Percentiles rank a stretch among this genome's conserved stretches.
Evolutionary conservation across 345 rosid species (phyloP).

Genomic region (Dimocarpus longan): DNA sequence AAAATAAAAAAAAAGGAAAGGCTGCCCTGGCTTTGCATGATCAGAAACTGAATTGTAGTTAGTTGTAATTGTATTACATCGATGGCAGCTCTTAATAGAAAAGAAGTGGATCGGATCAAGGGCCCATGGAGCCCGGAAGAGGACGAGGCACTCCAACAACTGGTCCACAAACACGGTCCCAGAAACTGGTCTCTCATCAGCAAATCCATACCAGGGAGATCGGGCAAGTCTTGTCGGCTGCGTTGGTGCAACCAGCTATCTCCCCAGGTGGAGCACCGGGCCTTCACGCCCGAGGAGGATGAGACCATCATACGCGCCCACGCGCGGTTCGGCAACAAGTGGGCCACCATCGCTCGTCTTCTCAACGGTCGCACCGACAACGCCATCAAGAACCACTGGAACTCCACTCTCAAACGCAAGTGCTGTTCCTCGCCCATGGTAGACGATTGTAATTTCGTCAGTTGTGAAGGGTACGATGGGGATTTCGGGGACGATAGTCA

Average conservation of each 20-base stretch:
- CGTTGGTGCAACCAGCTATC: conserved; percentile 98
- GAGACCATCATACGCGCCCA: conserved; percentile 82
- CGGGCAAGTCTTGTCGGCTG: conserved; percentile 85
- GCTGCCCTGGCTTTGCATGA: conserved; percentile 10
- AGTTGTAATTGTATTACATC: background rate
- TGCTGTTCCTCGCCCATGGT: conserved; percentile 40
- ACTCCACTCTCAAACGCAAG: conserved; percentile 89
- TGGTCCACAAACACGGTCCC: conserved; percentile 80
- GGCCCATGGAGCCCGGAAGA: conserved; percentile 99
- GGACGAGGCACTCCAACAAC: conserved; percentile 69
- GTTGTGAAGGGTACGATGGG: conserved; percentile 54
- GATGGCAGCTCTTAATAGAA: conserved; percentile 30
- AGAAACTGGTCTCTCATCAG: conserved; percentile 95
- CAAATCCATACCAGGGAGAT: conserved; percentile 91
- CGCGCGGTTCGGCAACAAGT: conserved; percentile 85
- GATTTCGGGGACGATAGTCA: conserved; percentile 34
- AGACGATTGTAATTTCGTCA: conserved; percentile 38
- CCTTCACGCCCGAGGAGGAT: conserved; percentile 74
- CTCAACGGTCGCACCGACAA: conserved; percentile 91
- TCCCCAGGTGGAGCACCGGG: conserved; percentile 90
- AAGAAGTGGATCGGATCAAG: conserved; percentile 81
- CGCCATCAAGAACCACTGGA: conserved; percentile 97
- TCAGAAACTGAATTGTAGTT: conserved; percentile 2
- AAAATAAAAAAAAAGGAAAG: background rate
- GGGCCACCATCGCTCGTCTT: conserved; percentile 95